Conservation (phyloP, 1,284 basidiomycete species). For the Ceratobasidium sp. region DNA sequence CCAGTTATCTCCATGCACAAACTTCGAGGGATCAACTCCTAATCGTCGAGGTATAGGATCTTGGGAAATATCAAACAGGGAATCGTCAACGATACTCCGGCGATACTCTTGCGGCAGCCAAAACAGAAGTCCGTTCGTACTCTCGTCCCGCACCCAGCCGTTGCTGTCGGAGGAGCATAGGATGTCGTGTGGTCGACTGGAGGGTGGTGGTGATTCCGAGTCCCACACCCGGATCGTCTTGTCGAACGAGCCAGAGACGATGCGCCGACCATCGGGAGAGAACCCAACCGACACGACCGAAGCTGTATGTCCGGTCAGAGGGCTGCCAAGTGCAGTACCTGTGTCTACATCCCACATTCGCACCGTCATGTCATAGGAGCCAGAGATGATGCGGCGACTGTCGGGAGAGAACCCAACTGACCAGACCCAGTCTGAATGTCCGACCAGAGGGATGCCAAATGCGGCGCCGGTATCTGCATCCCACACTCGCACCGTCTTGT, state of each 20-base stretch:
- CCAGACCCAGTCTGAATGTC: neutral
- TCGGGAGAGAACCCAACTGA: constrained; percentile 13
- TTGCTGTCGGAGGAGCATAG: neutral
- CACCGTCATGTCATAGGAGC: too few species aligned
- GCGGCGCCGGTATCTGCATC: constrained; percentile 3
- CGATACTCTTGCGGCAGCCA: constrained; percentile 27
- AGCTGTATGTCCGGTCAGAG: too few species aligned
- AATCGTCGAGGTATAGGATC: neutral
- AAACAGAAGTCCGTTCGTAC: neutral
- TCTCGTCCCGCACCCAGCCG: neutral
- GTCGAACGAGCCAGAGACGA: too few species aligned
- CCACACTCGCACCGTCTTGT: neutral
- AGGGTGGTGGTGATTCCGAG: neutral
- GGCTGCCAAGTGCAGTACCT: too few species aligned
- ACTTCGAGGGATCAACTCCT: constrained; percentile 4
- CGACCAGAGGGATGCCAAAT: neutral
- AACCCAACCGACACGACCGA: too few species aligned
- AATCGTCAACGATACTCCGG: neutral
- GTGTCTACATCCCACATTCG: too few species aligned
- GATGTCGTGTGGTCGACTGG: neutral
- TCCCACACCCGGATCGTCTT: too few species aligned
- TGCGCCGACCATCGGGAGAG: too few species aligned
- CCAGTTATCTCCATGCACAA: constrained; percentile 17
- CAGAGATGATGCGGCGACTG: neutral
- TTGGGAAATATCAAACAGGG: neutral